Conservation (phyloP, 164 flowering plant species). For the Magnolia sinica region DNA sequence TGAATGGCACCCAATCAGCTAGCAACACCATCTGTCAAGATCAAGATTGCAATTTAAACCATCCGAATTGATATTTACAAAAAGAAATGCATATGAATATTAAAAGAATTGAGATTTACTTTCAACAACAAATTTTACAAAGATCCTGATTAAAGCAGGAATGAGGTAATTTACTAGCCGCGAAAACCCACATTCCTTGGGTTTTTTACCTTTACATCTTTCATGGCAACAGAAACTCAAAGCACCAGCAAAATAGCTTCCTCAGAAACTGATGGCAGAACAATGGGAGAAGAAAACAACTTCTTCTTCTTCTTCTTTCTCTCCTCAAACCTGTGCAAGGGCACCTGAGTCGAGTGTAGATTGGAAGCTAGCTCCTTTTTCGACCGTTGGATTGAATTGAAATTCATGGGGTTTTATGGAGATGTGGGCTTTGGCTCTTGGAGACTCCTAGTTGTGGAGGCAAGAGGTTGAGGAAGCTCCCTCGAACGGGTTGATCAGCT, state of each 20-base stretch:
- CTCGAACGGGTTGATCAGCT: slow-evolving; percentile 43
- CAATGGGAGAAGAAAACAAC: neutral
- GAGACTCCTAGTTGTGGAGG: slow-evolving; percentile 59
- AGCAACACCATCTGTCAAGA: too few relatives aligned
- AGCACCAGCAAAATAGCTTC: slow-evolving; percentile 1
- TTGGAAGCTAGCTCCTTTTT: neutral
- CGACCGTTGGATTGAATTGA: neutral
- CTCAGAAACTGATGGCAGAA: neutral
- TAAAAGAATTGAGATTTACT: slow-evolving; percentile 19
- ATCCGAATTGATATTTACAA: neutral
- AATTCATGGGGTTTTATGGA: slow-evolving; percentile 8
- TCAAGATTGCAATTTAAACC: too few relatives aligned
- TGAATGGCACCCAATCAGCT: too few relatives aligned
- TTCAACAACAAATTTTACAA: slow-evolving; percentile 11
- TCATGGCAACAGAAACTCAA: slow-evolving; percentile 1
- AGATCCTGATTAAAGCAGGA: slow-evolving; percentile 1
- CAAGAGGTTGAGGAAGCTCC: slow-evolving; percentile 75
- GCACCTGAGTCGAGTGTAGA: neutral
- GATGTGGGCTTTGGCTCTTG: slow-evolving; percentile 10
- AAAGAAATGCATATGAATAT: neutral
- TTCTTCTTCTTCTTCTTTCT: neutral
- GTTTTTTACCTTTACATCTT: neutral
- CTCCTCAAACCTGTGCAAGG: neutral
- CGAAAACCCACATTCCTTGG: slow-evolving; percentile 4
- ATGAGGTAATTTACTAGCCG: neutral